phyloP scores from a whole-genome alignment of 306 rosid species.

The Cucurbita argyrosperma region DNA sequence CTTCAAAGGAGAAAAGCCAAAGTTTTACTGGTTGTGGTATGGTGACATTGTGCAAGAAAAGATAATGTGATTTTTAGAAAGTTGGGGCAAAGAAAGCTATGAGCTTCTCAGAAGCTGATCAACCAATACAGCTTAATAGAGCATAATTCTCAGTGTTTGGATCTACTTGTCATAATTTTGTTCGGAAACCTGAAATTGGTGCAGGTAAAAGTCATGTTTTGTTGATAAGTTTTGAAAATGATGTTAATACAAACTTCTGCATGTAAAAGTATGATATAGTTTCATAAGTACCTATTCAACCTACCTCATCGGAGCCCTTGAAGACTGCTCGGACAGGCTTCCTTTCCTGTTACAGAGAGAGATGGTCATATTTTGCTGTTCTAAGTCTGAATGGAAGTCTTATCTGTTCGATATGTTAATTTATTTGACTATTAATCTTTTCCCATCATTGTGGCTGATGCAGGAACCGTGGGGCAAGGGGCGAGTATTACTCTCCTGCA shows the following conservation, averaged over 20 bases:
- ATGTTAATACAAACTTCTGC: conserved; percentile 26
- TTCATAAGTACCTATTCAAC: not conserved
- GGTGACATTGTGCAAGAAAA: conserved; percentile 90
- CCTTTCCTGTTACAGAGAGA: conserved; percentile 5
- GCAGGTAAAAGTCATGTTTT: conserved; percentile 81
- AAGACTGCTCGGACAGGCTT: conserved; percentile 14
- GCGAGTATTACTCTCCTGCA: conserved; percentile 43
- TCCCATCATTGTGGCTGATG: conserved; percentile 1
- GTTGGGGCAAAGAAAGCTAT: conserved; percentile 94
- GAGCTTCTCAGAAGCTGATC: conserved; percentile 89
- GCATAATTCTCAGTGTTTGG: conserved; percentile 75
- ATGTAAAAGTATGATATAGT: not conserved
- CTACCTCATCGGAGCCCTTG: conserved; percentile 5
- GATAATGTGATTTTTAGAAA: conserved; percentile 72
- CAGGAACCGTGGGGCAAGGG: conserved; percentile 54
- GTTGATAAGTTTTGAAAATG: conserved; percentile 51
- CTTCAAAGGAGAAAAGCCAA: conserved; percentile 88
- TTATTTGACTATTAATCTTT: not conserved
- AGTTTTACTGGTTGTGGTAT: conserved; percentile 67
- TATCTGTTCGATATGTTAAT: not conserved
- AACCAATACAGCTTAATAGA: conserved; percentile 59
- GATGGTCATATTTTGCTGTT: conserved; percentile 3
- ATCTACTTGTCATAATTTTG: conserved; percentile 62
- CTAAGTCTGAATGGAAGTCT: not conserved
- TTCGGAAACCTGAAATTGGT: conserved; percentile 77